These are phyloP conservation scores for Lantana camara DNA, from an alignment of 257 asterid species.

Conservation along the genomic window DNA sequence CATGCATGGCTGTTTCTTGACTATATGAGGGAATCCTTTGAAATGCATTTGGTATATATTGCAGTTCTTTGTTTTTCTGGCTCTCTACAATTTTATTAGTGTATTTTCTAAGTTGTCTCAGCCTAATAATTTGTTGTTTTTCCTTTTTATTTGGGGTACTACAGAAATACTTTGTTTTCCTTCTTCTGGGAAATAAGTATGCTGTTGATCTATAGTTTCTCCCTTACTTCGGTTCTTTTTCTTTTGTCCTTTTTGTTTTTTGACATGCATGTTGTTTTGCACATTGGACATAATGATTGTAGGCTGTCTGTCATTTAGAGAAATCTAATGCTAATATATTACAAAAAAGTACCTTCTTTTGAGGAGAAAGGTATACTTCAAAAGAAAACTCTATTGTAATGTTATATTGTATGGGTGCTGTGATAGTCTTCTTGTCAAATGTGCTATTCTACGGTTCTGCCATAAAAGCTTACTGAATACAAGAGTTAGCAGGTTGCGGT, in stretches of 20 bases:
- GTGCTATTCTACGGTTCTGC: too few species aligned
- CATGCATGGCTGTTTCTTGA: slow-evolving; percentile 32
- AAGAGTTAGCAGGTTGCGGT: too few species aligned
- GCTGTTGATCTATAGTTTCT: neutral
- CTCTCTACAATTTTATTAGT: neutral
- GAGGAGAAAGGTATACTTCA: neutral
- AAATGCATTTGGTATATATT: neutral
- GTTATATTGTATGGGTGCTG: neutral
- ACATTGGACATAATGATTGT: neutral
- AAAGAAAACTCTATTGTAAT: neutral
- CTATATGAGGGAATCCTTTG: neutral
- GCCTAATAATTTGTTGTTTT: neutral
- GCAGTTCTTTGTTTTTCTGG: neutral
- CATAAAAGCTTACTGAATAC: too few species aligned
- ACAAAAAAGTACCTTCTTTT: neutral
- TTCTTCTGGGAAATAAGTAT: neutral
- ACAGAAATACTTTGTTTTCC: neutral
- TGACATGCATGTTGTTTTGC: slow-evolving; percentile 22
- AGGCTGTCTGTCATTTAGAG: too few species aligned
- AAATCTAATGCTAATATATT: too few species aligned
- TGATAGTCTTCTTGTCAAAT: neutral
- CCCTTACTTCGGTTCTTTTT: slow-evolving; percentile 4
- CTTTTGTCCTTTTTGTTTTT: slow-evolving; percentile 5
- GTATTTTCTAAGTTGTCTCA: neutral
- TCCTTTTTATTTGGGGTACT: neutral